Evolutionary conservation across 306 rosid genomes (phyloP), one percentile per base, ranked within the genome.

Genomic region (Prunus campanulata): DNA sequence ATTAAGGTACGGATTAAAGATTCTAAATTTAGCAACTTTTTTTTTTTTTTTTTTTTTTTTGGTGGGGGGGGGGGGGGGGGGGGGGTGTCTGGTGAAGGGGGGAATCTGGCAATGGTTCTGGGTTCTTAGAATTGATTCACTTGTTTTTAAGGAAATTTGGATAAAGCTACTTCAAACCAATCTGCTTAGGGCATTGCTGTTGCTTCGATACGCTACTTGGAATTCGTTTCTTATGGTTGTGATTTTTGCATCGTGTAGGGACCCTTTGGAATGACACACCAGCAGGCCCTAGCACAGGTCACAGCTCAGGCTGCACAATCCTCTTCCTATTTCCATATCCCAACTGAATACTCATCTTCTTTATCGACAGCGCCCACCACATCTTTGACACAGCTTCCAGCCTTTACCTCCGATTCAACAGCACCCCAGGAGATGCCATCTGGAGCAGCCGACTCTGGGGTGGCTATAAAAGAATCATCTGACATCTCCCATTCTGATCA

Each of bases 261-360:
- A 59, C 66, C 88, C 61, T 85, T 84, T 75, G 97, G 91, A 82
- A 85, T 91, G 86, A 61, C 88, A 18, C 93, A 93, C 75, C 93
- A 86, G 88, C 97, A 89, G 62, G 89, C 82, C 18, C 76, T 88
- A 68, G 90, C 90, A 50, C 92, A 88, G 82, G 89, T 91, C 69
- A 85, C 97, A 30, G 82, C 85, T 70, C 91, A 88, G 47, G 90
- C 87, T 61, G 85, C 61, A 29, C 86, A 81, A 50, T 19, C 86
- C 66, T 78, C 79, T 79, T 68, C 90, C 48, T 72, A 81, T 50
- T 77, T 84, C 72, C 82, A 87, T 16, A 57, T 77, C 67, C 87
- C 83, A 73, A 47, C 84, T 30, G 88, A 83, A 9, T 66, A 86
- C 73, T 73, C 87, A 66, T 51, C 82, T 8, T 72, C 88, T 59